These are phyloP conservation scores for Auricularia heimuer DNA, from an alignment of 768 basidiomycete species.

Conservation along the genomic window DNA sequence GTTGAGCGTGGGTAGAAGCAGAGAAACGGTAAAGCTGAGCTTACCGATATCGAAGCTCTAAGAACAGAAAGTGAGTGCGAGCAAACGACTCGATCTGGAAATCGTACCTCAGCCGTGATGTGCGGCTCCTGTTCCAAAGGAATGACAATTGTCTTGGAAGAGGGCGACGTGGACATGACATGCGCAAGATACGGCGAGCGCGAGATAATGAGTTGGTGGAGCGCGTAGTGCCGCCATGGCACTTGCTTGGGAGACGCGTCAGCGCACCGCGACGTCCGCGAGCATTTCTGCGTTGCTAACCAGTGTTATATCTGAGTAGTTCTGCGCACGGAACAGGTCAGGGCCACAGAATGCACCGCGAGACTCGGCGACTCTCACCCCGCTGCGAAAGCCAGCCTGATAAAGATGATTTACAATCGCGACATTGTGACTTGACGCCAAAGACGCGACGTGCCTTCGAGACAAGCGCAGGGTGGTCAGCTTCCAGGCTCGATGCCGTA, in stretches of 20 bases:
- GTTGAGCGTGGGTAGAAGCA: conserved; percentile 4
- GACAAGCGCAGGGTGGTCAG: conserved; percentile 8
- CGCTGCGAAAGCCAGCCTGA: conserved; percentile 70
- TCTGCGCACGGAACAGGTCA: conserved; percentile 31
- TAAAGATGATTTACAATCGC: conserved; percentile 72
- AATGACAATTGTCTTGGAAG: conserved; percentile 53
- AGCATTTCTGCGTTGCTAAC: conserved; percentile 31
- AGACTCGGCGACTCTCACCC: conserved; percentile 40
- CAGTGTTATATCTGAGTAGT: conserved; percentile 73
- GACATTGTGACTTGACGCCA: conserved; percentile 46
- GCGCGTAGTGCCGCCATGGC: conserved; percentile 37
- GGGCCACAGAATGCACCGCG: conserved; percentile 7
- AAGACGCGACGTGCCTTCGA: conserved; percentile 8
- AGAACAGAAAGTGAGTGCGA: conserved; percentile 12
- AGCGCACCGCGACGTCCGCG: neutral
- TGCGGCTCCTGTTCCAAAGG: conserved; percentile 70
- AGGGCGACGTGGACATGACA: conserved; percentile 71
- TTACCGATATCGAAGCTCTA: conserved; percentile 72
- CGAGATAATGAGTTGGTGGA: conserved; percentile 79
- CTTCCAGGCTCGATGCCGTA: too few relatives aligned
- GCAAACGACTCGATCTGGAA: conserved; percentile 2
- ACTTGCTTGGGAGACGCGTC: conserved; percentile 5
- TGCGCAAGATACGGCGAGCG: conserved; percentile 83
- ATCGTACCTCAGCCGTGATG: conserved; percentile 72
- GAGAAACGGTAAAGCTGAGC: conserved; percentile 7